These are phyloP conservation scores for Phytophthora podocarpi DNA, from an alignment of 352 stramenopile species.

Conservation along the genomic window DNA sequence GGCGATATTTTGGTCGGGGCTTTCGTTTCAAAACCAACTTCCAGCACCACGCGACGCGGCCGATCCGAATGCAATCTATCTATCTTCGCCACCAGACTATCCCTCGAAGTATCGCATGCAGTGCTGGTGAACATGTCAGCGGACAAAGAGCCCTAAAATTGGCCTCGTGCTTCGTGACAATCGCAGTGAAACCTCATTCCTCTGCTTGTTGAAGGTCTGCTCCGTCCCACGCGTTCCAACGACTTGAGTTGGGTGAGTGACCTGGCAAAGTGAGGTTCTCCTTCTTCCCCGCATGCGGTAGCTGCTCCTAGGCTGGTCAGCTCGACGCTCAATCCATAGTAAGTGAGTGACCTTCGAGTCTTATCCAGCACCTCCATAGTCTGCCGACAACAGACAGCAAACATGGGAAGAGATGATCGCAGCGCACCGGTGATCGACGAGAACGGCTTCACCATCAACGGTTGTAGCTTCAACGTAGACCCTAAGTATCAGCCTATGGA, in stretches of 20 bases:
- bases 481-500: conserved; percentile 84
- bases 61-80: conserved; percentile 1
- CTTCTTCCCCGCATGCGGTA: conserved; percentile 40
- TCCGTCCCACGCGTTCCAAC: conserved; percentile 20
- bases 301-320: conserved; percentile 15
- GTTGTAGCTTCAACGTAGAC: conserved; percentile 82
- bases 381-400: too few species aligned
- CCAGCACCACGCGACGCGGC: conserved; percentile 7
- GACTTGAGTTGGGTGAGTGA: conserved; percentile 9
- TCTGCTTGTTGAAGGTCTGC: conserved; percentile 11
- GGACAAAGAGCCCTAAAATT: conserved; percentile 38
- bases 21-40: conserved; percentile 43
- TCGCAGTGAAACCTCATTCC: conserved; percentile 22
- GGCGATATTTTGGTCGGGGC: conserved; percentile 22
- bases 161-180: conserved; percentile 12
- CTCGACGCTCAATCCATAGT: too few species aligned
- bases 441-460: conserved; percentile 86
- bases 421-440: conserved; percentile 62
- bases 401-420: conserved; percentile 66
- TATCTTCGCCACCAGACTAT: conserved; percentile 23
- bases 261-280: conserved; percentile 36
- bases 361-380: background rate
- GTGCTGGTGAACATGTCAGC: conserved; percentile 28
- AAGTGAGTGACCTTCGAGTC: too few species aligned
- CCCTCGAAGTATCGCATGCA: conserved; percentile 29